Evolutionary conservation across 148 eudicot species (phyloP).

Genomic region (Dianthus caryophyllus): DNA sequence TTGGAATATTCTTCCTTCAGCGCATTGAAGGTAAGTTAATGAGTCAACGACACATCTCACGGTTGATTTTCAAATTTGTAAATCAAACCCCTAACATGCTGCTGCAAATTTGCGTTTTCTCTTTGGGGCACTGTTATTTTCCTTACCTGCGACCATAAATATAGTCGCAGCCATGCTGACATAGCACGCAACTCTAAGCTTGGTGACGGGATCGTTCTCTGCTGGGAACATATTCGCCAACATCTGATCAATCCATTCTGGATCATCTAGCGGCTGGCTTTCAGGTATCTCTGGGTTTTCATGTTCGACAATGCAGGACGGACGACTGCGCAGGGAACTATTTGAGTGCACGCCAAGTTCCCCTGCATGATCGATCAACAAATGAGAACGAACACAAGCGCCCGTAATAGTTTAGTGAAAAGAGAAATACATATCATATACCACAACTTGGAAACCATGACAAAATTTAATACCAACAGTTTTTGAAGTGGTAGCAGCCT

Average conservation of each 20-base stretch:
- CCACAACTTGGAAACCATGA: too few relatives aligned
- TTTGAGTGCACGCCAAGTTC: not conserved
- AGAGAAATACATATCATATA: too few relatives aligned
- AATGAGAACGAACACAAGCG: not conserved
- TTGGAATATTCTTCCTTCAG: too few relatives aligned
- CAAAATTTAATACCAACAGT: too few relatives aligned
- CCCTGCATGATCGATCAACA: not conserved
- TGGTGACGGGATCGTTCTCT: not conserved
- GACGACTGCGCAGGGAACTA: too few relatives aligned
- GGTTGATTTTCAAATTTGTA: too few relatives aligned
- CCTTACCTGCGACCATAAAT: conserved; percentile 17
- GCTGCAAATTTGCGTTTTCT: conserved; percentile 27
- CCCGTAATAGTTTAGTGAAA: too few relatives aligned
- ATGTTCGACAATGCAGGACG: not conserved
- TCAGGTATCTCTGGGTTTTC: not conserved
- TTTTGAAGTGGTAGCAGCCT: too few relatives aligned
- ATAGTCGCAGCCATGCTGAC: conserved; percentile 21
- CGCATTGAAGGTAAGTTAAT: too few relatives aligned
- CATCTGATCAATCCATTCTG: not conserved
- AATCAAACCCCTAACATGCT: too few relatives aligned
- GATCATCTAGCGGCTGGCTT: not conserved
- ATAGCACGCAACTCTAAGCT: conserved; percentile 15
- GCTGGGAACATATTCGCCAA: not conserved
- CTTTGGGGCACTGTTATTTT: not conserved
- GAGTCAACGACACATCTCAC: too few relatives aligned